These are phyloP conservation scores for Pseudonitzschia pungens DNA, from an alignment of 108 stramenopile species.

Conservation along the genomic window DNA sequence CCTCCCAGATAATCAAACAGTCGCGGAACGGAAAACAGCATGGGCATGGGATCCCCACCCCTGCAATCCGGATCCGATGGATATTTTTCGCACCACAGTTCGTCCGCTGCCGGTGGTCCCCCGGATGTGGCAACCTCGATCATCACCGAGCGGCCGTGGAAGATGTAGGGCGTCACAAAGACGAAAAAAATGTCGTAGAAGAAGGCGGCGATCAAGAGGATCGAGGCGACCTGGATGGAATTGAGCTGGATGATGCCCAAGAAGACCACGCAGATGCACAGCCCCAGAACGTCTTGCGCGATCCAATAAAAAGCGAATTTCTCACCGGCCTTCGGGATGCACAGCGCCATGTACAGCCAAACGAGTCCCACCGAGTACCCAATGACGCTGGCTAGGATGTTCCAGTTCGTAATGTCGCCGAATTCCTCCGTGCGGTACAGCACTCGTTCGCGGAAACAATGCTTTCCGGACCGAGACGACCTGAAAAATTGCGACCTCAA, in stretches of 20 bases:
- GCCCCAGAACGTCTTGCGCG: slow-evolving; percentile 87
- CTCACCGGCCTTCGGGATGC: slow-evolving; percentile 45
- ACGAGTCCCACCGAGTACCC: slow-evolving; percentile 45
- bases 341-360: slow-evolving; percentile 56
- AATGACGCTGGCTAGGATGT: slow-evolving; percentile 40
- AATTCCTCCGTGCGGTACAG: slow-evolving; percentile 36
- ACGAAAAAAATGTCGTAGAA: slow-evolving; percentile 95
- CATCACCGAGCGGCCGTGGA: slow-evolving; percentile 81
- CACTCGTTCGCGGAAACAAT: slow-evolving; percentile 18
- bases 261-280: slow-evolving; percentile 86
- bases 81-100: slow-evolving; percentile 87
- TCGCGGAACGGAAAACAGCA: slow-evolving; percentile 78
- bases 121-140: slow-evolving; percentile 78
- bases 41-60: slow-evolving; percentile 86
- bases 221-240: slow-evolving; percentile 75
- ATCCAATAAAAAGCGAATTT: slow-evolving; percentile 75
- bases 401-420: slow-evolving; percentile 43
- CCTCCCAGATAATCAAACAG: slow-evolving; percentile 81
- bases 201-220: slow-evolving; percentile 58
- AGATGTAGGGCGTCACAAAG: slow-evolving; percentile 78
- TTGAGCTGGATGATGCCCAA: slow-evolving; percentile 78
- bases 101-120: slow-evolving; percentile 63
- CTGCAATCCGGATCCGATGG: slow-evolving; percentile 65
- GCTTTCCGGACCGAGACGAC: background rate
- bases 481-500: background rate